Base-by-base conservation (phyloP, 2,329 filamentous ascomycete genomes). In the Leptographium lundbergii region DNA sequence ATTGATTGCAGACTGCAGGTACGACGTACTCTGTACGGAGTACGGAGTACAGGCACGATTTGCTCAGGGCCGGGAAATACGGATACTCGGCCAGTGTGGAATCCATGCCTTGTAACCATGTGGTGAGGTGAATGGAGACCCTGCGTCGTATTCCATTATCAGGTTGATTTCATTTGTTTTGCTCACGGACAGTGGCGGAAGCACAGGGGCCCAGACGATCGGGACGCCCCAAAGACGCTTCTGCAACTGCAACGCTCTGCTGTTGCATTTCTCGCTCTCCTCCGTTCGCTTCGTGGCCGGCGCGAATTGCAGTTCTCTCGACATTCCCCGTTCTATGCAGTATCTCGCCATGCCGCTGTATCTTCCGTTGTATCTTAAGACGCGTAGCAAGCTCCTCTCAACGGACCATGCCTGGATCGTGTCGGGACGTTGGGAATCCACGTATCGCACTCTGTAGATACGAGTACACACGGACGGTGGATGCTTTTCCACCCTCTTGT, bases 191-290 rank as follows among this genome's bases (percentile, higher is more conserved):
- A 27, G 34, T 55, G n/a, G 53, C 34, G 53, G 53, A 55, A 55
- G 22, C n/a, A 42, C 22, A 36, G n/a, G 58, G 60, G 56, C n/a
- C 58, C 60, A 60, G 42, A 57, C 54, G 42, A 56, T 60, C 56
- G 58, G 58, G 54, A 55, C 53, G 53, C 13, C 34, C 32, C 34
- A 51, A 25, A 50, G 27, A 17, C 9, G n/a, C 22, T 48, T 48
- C 52, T n/a, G 29, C 52, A 24, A 24, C 34, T 39, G 52, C 34
- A 54, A 54, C 52, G 32, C 34, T 25, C 52, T 54, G 4, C 22
- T n/a, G 53, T 22, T 55, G 52, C 32, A 54, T 36, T 36, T 54
- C 36, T 48, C 13, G 10, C 24, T 13, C 47, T 50, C 47, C 19
- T 24, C 45, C n/a, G 36, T 9, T 48, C 45, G 45, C 45, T 22